Base-by-base conservation (phyloP, 371 early-diverging fungal species). In the Saksenaea vasiformis region DNA sequence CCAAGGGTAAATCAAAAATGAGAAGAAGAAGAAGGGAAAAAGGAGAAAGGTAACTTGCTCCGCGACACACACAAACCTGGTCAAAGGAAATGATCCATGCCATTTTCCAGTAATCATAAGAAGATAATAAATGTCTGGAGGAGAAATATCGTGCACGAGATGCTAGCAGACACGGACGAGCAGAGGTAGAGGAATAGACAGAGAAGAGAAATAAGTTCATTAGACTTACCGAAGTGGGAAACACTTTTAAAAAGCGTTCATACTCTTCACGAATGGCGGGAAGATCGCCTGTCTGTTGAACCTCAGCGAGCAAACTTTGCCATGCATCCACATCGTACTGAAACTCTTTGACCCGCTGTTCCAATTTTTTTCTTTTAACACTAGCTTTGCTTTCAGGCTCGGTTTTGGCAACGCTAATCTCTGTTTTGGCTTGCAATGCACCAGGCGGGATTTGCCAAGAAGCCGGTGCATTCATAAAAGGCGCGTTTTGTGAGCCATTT, bases 211-310 rank as follows among this genome's bases (percentile, higher is more conserved):
- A 53, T 54, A 59, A 66, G 61, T 61, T 36, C n/a, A 39, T 9
- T 8, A 10, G 60, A 90, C 92, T 80, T 87, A 93, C 95, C 73
- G 92, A 88, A 39, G 91, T 89, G 24, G 98, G 98, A 69, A 92
- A 96, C 57, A 88, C 86, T 61, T 85, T 78, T 47, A 95, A 69
- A 38, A 93, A 84, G 8, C 85, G 78, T 63, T 91, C 92, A 77
- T 84, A 96, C 0, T 87, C 79, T 26, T 87, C 89, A 51, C 93
- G 81, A 5, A 88, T 84, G 10, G 81, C 74, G 35, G 77, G 74
- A 24, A 85, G 67, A 62, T 92, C 90, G 44, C 84, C 86, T 28
- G 74, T 76, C 53, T 77, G 73, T 59, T 86, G 82, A 47, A 79
- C 81, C 28, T 89, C 90, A 36, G 71, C 74, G 37, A 91, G 72